phyloP scores from a whole-genome alignment of 83 land plant species.

The Picea abies region DNA sequence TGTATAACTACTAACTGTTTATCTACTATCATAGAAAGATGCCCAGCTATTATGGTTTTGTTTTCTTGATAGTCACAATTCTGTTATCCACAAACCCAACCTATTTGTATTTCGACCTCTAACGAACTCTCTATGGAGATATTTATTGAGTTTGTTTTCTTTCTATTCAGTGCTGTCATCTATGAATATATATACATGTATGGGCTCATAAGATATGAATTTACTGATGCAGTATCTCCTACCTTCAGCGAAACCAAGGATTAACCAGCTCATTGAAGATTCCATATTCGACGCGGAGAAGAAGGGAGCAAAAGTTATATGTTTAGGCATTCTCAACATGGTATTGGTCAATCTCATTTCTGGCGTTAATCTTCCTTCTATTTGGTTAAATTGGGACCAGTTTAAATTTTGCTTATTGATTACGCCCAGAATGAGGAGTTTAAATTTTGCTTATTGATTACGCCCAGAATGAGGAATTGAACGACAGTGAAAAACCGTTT shows the following conservation, averaged over 20 bases:
- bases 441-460: neutral
- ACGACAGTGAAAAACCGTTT: constrained; percentile 39
- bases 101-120: neutral
- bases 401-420: neutral
- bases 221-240: constrained; percentile 35
- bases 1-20: too few species aligned
- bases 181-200: too few species aligned
- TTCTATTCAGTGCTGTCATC: too few species aligned
- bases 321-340: constrained; percentile 69
- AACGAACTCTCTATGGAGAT: neutral
- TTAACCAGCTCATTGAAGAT: constrained; percentile 56
- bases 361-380: neutral
- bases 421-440: too few species aligned
- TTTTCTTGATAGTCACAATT: too few species aligned
- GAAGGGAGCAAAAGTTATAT: constrained; percentile 53
- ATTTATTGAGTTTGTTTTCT: neutral
- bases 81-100: too few species aligned
- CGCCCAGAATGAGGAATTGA: constrained; percentile 33
- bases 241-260: constrained; percentile 27
- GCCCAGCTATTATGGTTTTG: too few species aligned
- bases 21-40: too few species aligned
- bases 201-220: too few species aligned
- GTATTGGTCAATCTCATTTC: constrained; percentile 17
- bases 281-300: constrained; percentile 64
- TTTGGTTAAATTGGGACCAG: neutral